These are phyloP conservation scores for Westerdykella sp. DNA, from an alignment of 2,329 filamentous ascomycete genomes.

Conservation along the genomic window DNA sequence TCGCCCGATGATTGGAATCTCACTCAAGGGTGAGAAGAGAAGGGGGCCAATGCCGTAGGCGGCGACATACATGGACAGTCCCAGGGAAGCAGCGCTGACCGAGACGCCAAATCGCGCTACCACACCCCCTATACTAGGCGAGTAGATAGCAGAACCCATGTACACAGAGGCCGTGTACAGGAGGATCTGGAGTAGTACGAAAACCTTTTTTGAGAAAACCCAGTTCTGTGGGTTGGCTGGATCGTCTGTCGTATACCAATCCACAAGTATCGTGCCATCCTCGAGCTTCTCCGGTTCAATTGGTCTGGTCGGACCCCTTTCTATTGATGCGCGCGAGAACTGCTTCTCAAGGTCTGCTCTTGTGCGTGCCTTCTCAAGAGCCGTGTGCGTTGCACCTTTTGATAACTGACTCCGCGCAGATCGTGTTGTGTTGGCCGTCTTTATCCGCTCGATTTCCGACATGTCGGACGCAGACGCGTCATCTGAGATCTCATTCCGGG, in stretches of 20 bases:
- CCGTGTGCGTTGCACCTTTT: constrained; percentile 33
- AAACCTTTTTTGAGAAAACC: constrained; percentile 28
- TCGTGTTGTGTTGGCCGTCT: constrained; percentile 20
- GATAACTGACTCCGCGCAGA: constrained; percentile 27
- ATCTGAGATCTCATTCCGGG: not conserved
- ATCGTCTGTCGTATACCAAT: constrained; percentile 42
- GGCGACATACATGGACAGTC: constrained; percentile 57
- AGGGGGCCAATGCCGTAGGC: constrained; percentile 58
- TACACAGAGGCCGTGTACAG: constrained; percentile 59
- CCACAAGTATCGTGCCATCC: constrained; percentile 38
- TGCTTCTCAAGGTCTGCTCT: constrained; percentile 38
- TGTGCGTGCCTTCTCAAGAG: constrained; percentile 32
- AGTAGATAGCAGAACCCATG: constrained; percentile 49
- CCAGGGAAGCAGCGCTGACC: constrained; percentile 49
- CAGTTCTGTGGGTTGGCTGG: constrained; percentile 39
- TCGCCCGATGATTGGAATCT: constrained; percentile 61
- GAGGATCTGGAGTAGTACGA: constrained; percentile 39
- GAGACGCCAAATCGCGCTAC: constrained; percentile 50
- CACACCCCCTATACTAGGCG: constrained; percentile 41
- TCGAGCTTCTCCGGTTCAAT: constrained; percentile 31
- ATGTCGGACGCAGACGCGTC: not conserved
- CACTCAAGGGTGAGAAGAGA: constrained; percentile 59
- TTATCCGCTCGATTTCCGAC: constrained; percentile 30
- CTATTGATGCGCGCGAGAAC: constrained; percentile 27
- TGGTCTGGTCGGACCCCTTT: constrained; percentile 30